Percentiles rank a stretch among this genome's conserved stretches.
phyloP scores from a whole-genome alignment of 1,284 basidiomycete species.

The Leccinum pallidistipes region DNA sequence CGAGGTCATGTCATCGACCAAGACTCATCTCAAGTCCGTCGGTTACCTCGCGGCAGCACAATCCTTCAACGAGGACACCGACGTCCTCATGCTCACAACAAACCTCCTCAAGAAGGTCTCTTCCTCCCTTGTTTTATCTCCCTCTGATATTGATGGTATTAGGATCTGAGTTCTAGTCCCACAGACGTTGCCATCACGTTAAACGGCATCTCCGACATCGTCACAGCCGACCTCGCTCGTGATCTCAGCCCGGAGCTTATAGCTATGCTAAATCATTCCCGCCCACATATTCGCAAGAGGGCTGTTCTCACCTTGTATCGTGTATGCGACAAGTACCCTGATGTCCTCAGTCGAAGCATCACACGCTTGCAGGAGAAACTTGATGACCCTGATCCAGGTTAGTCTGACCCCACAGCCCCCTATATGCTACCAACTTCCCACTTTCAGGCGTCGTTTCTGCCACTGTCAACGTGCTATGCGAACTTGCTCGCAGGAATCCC shows the following conservation, averaged over 20 bases:
- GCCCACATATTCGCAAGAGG: conserved; percentile 85
- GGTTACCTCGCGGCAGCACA: conserved; percentile 95
- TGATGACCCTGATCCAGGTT: conserved; percentile 82
- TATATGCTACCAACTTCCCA: neutral
- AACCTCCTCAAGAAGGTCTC: conserved; percentile 96
- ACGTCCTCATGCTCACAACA: conserved; percentile 96
- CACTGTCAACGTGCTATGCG: conserved; percentile 93
- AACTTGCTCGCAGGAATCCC: conserved; percentile 82
- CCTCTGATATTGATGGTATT: conserved; percentile 9
- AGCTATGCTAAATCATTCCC: conserved; percentile 89
- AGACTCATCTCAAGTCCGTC: conserved; percentile 77
- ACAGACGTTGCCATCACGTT: conserved; percentile 82
- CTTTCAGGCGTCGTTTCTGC: conserved; percentile 83
- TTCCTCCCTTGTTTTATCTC: conserved; percentile 1
- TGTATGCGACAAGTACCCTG: conserved; percentile 77
- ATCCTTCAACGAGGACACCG: conserved; percentile 92
- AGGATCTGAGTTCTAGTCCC: conserved; percentile 84
- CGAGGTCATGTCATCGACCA: conserved; percentile 95
- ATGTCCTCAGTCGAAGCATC: conserved; percentile 67
- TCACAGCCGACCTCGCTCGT: conserved; percentile 85
- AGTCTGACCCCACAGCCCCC: conserved; percentile 15
- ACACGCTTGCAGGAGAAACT: conserved; percentile 80
- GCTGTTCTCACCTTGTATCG: conserved; percentile 85
- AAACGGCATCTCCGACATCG: conserved; percentile 86
- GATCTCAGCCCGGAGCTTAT: conserved; percentile 89